A percentile compares a stretch with the other conserved stretches of the same genome.
Conservation (phyloP, 305 asterid genomes). For the Fraxinus xanthoxyloides region DNA sequence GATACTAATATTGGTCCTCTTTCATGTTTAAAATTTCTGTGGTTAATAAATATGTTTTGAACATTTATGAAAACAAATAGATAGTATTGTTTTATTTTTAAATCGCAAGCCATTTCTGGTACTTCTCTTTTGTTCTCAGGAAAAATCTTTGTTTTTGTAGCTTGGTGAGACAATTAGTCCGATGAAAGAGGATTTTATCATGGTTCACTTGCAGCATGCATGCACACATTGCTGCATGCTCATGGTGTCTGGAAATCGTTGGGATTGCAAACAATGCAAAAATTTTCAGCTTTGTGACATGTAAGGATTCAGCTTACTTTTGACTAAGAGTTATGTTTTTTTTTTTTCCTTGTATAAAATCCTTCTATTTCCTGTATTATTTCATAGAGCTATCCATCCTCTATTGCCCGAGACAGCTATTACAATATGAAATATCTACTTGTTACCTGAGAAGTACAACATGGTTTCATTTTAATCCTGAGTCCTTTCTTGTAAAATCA, state of each 20-base stretch:
- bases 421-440: background rate
- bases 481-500: background rate
- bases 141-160: constrained; percentile 43
- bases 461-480: background rate
- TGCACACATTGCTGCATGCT: constrained; percentile 90
- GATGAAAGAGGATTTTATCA: constrained; percentile 98
- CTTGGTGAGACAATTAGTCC: constrained; percentile 95
- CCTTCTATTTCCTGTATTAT: constrained; percentile 3
- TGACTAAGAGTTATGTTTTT: constrained; percentile 3
- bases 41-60: background rate
- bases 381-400: background rate
- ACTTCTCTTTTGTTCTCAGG: constrained; percentile 11
- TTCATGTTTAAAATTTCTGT: background rate
- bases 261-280: constrained; percentile 89
- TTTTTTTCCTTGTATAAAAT: background rate
- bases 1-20: constrained; percentile 7
- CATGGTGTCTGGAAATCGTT: constrained; percentile 85
- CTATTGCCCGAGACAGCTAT: constrained; percentile 3
- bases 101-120: background rate
- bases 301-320: constrained; percentile 41
- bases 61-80: background rate
- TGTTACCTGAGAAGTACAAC: background rate
- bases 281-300: constrained; percentile 82
- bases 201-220: constrained; percentile 94
- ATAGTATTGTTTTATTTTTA: background rate